Evolutionary conservation across 352 stramenopile species (phyloP).

Genomic region (Phytopythium vexans): DNA sequence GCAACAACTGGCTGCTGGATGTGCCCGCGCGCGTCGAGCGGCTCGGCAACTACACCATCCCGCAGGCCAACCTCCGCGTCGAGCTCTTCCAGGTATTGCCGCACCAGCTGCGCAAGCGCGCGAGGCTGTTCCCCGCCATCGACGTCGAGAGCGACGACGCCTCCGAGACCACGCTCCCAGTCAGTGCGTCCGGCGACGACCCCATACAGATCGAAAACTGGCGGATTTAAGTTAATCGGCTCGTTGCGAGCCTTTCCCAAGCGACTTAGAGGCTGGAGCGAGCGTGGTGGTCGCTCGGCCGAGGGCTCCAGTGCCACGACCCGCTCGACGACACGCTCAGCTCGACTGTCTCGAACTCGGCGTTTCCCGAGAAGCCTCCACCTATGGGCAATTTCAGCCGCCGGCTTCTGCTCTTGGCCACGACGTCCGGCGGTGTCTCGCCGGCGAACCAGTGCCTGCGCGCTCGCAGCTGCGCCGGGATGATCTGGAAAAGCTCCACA

Average conservation of each 20-base stretch:
- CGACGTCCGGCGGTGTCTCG: neutral
- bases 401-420: neutral
- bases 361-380: no score
- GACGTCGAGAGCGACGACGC: neutral
- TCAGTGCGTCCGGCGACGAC: no score
- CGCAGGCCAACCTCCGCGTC: conserved; percentile 21
- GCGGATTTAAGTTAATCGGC: no score
- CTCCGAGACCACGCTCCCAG: no score
- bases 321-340: no score
- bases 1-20: conserved; percentile 27
- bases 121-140: conserved; percentile 20
- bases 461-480: conserved; percentile 7
- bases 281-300: no score
- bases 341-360: no score
- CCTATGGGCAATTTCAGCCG: neutral
- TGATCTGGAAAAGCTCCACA: conserved; percentile 32
- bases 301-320: no score
- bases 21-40: conserved; percentile 26
- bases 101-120: conserved; percentile 18
- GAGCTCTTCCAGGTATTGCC: conserved; percentile 31
- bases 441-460: neutral
- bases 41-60: conserved; percentile 24
- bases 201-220: no score
- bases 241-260: no score
- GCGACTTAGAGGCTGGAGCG: no score